Evolutionary conservation across 1,139 yeast species (phyloP).

Genomic region (Suhomyces maxii): DNA sequence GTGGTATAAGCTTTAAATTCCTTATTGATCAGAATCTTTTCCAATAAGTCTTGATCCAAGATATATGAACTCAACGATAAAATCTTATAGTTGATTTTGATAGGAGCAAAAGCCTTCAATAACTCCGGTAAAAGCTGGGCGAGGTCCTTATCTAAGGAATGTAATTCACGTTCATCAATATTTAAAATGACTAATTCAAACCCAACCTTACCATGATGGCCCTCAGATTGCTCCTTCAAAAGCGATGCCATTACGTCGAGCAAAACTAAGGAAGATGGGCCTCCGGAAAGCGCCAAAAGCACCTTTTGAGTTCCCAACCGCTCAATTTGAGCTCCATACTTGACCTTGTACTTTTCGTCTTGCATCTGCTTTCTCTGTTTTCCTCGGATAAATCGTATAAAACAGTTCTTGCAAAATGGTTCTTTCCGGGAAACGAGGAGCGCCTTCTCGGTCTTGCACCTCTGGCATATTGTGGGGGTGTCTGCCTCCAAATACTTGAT

Average conservation of each 20-base stretch:
- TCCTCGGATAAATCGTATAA: slow-evolving; percentile 66
- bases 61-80: slow-evolving; percentile 41
- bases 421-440: slow-evolving; percentile 66
- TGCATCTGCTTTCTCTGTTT: slow-evolving; percentile 80
- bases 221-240: slow-evolving; percentile 56
- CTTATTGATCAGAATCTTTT: slow-evolving; percentile 26
- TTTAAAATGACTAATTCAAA: slow-evolving; percentile 59
- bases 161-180: slow-evolving; percentile 41
- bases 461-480: slow-evolving; percentile 26
- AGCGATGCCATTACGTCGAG: slow-evolving; percentile 65
- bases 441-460: slow-evolving; percentile 55
- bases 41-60: slow-evolving; percentile 24
- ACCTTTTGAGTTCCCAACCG: slow-evolving; percentile 40
- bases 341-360: slow-evolving; percentile 68
- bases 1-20: slow-evolving; percentile 27
- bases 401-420: slow-evolving; percentile 68
- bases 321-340: slow-evolving; percentile 44
- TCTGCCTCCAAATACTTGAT: slow-evolving; percentile 20
- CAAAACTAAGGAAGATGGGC: slow-evolving; percentile 64
- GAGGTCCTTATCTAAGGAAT: slow-evolving; percentile 18
- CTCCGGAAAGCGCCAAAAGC: slow-evolving; percentile 64
- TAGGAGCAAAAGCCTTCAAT: slow-evolving; percentile 21
- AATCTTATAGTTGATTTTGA: slow-evolving; percentile 34
- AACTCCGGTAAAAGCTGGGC: slow-evolving; percentile 22
- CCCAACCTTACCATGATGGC: slow-evolving; percentile 68